Conservation (phyloP, 441 rosid genomes). For the Adansonia rubrostipa region DNA sequence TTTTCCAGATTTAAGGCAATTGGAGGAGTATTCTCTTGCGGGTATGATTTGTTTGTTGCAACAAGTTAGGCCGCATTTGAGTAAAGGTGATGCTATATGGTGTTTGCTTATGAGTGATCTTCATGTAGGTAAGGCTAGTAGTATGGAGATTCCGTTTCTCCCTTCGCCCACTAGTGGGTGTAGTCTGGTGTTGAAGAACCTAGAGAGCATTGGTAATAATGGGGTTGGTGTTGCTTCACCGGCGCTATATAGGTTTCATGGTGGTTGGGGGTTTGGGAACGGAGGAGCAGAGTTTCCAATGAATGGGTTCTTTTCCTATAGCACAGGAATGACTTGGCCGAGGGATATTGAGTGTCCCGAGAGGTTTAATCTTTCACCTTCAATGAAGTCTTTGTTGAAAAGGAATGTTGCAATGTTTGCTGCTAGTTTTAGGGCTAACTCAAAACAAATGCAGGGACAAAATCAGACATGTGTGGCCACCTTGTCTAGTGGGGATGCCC, state of each 20-base stretch:
- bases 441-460: conserved; percentile 57
- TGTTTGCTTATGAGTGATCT: conserved; percentile 92
- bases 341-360: conserved; percentile 83
- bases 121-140: conserved; percentile 80
- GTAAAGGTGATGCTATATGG: conserved; percentile 97
- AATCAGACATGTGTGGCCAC: conserved; percentile 44
- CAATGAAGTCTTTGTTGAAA: conserved; percentile 79
- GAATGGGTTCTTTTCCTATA: conserved; percentile 51
- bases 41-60: conserved; percentile 87
- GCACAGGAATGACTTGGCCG: conserved; percentile 53
- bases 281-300: conserved; percentile 57
- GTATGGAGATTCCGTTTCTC: conserved; percentile 58
- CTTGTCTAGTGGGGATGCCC: conserved; percentile 38
- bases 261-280: conserved; percentile 83
- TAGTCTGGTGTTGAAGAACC: conserved; percentile 35
- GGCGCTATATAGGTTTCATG: conserved; percentile 74
- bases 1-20: conserved; percentile 73
- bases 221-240: conserved; percentile 61
- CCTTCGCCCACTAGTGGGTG: conserved; percentile 41
- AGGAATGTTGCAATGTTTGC: conserved; percentile 89
- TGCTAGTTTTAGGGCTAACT: conserved; percentile 80
- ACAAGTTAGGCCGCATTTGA: conserved; percentile 78
- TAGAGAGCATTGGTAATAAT: conserved; percentile 45
- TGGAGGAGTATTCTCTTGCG: conserved; percentile 78
- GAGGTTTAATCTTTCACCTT: conserved; percentile 83